A percentile compares a stretch with the other conserved stretches of the same genome.
Evolutionary conservation across 2,329 filamentous ascomycete species (phyloP).

Genomic region (Fusarium camptoceras): DNA sequence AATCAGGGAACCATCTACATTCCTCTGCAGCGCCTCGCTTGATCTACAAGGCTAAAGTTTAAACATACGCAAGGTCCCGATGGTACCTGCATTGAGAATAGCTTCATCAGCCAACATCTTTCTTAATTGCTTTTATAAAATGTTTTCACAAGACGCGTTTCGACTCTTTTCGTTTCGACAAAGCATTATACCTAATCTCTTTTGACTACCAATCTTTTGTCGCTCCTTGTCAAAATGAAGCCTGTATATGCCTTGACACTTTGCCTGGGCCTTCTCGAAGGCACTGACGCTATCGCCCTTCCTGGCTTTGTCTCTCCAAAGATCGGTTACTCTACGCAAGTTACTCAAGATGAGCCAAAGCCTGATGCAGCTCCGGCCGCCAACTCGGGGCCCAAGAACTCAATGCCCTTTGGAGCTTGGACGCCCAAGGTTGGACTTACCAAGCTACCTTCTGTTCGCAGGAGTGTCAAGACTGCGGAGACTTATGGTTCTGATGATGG

Average conservation of each 20-base stretch:
- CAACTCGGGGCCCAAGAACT: neutral
- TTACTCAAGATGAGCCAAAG: neutral
- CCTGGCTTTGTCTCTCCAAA: conserved; percentile 1
- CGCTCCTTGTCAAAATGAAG: conserved; percentile 13
- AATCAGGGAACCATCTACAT: neutral
- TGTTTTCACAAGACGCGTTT: neutral
- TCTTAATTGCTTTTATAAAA: conserved; percentile 8
- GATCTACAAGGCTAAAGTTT: conserved; percentile 1
- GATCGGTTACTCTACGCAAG: conserved; percentile 1
- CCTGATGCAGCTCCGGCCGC: neutral
- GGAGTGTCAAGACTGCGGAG: neutral
- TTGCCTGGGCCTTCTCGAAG: conserved; percentile 6
- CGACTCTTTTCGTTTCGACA: neutral
- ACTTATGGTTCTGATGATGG: neutral
- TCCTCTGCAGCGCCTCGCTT: conserved; percentile 7
- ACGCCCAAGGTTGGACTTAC: neutral
- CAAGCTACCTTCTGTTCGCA: neutral
- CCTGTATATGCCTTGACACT: conserved; percentile 5
- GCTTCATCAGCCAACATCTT: neutral
- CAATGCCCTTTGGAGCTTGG: neutral
- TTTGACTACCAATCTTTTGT: neutral
- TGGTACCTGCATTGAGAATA: conserved; percentile 21
- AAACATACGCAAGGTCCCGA: conserved; percentile 10
- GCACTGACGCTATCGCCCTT: neutral
- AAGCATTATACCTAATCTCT: neutral